A percentile compares a stretch with the other conserved stretches of the same genome.
These are phyloP conservation scores for Albatrellus ellisii DNA, from an alignment of 768 basidiomycete species.

Conservation along the genomic window DNA sequence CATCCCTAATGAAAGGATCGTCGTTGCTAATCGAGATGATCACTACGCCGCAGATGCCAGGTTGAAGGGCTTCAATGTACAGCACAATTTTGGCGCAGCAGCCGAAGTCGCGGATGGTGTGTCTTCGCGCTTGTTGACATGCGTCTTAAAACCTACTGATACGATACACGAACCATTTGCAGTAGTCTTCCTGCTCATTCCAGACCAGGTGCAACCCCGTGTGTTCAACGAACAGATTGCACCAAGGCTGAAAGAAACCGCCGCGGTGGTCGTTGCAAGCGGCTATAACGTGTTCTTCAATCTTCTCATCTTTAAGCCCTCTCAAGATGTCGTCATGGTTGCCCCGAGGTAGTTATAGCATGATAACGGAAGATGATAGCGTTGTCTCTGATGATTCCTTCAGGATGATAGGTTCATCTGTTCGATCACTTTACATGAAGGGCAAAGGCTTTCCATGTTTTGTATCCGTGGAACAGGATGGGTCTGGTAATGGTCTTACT, in stretches of 20 bases:
- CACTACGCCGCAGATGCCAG: conserved; percentile 44
- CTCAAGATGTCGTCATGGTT: conserved; percentile 54
- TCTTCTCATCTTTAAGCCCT: conserved; percentile 36
- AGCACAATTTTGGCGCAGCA: conserved; percentile 42
- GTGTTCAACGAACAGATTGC: conserved; percentile 45
- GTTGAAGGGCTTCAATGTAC: conserved; percentile 42
- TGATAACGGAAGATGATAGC: too few relatives aligned
- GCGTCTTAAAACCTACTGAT: conserved; percentile 36
- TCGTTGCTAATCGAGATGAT: conserved; percentile 46
- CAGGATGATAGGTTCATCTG: conserved; percentile 58
- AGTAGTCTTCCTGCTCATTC: conserved; percentile 51
- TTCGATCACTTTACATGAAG: conserved; percentile 45
- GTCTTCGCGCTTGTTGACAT: conserved; percentile 7
- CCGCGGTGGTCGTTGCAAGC: conserved; percentile 44
- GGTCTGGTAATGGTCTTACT: conserved; percentile 32
- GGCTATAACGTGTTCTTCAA: conserved; percentile 57
- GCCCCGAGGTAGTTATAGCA: conserved; percentile 42
- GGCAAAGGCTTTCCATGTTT: conserved; percentile 53
- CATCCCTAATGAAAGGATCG: conserved; percentile 44
- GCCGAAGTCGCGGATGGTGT: conserved; percentile 41
- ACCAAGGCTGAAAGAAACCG: conserved; percentile 33
- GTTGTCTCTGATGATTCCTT: background rate
- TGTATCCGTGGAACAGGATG: conserved; percentile 51
- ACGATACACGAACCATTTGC: background rate
- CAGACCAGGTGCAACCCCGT: conserved; percentile 50